Base-by-base conservation (phyloP, 768 basidiomycete genomes). In the Suillus cothurnatus region DNA sequence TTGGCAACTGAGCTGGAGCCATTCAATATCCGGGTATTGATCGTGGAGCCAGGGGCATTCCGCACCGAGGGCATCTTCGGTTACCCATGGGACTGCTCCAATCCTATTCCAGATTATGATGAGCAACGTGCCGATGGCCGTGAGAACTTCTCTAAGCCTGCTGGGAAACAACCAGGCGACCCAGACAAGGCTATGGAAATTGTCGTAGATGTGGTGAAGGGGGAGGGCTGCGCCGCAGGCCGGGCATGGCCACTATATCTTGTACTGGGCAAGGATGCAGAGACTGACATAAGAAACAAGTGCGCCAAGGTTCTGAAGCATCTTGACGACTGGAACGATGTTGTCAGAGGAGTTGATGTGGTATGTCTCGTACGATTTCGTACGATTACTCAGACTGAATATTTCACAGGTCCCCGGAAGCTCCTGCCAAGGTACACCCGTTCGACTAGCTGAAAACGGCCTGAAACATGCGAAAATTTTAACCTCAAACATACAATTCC, bases 11-110 rank as follows among this genome's bases (percentile, higher is more conserved):
- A 83, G 70, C 69, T 83, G 55, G 72, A 73, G 17, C 77, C 76
- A 31, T 78, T 82, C 69, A 68, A 67, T 62, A 73, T 83, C 61
- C 76, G 78, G 57, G 79, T 81, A 12, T 73, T 80, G 36, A 71
- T 81, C 67, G 75, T 81, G 64, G 77, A 77, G 64, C 81, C 81
- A 31, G 81, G 80, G 23, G 76, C 74, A 14, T 81, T 82, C 75
- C 80, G 79, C 53, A 82, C 82, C 9, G 72, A 74, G 57, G 73
- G 71, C 61, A 72, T 77, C 45, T 71, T 74, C 67, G 61, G 59
- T 47, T 50, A 62, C n/a, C 72, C 67, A 14, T 69, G 64, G 39
- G 64, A 62, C 63, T 69, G 71, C 49, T 66, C 64, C 12, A 78
- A 77, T 65, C 69, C 66, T 61, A 76, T 81, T 53, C 68, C 77